Conservation (phyloP, 1,139 yeast species). For the Zygotorulaspora mrakii region DNA sequence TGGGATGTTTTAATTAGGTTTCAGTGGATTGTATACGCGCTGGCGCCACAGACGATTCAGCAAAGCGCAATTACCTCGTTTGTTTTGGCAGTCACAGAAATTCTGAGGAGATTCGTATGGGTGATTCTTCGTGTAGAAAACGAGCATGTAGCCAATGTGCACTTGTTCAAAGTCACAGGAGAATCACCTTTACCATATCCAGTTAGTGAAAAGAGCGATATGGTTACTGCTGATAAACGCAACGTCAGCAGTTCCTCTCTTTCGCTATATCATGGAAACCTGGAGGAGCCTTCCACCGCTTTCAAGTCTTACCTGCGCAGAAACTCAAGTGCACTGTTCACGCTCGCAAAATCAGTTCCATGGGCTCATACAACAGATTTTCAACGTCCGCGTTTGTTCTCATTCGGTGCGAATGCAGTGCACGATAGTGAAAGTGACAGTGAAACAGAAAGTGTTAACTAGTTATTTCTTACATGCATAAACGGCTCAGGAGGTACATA, state of each 20-base stretch:
- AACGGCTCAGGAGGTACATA: too few species aligned
- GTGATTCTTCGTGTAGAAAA: conserved; percentile 88
- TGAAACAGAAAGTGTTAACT: conserved; percentile 34
- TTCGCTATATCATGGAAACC: conserved; percentile 9
- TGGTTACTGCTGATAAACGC: conserved; percentile 13
- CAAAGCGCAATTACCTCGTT: conserved; percentile 92
- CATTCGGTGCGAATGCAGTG: conserved; percentile 9
- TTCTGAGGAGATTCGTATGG: conserved; percentile 83
- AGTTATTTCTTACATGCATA: conserved; percentile 8
- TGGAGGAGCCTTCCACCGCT: conserved; percentile 23
- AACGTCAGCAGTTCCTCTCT: conserved; percentile 12
- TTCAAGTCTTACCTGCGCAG: conserved; percentile 29
- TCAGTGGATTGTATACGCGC: conserved; percentile 82
- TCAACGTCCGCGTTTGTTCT: conserved; percentile 50
- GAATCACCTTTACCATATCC: conserved; percentile 84
- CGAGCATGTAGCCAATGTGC: conserved; percentile 89
- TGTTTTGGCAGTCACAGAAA: conserved; percentile 75
- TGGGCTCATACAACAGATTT: conserved; percentile 87
- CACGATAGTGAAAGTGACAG: conserved; percentile 39
- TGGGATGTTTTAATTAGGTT: conserved; percentile 71
- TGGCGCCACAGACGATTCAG: conserved; percentile 68
- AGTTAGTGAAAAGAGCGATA: conserved; percentile 15
- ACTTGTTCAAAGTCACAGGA: conserved; percentile 76
- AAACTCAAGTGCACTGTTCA: conserved; percentile 41
- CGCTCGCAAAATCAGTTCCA: conserved; percentile 60